Evolutionary conservation across 1,284 basidiomycete species (phyloP).

Genomic region (Trichosporon faecale): DNA sequence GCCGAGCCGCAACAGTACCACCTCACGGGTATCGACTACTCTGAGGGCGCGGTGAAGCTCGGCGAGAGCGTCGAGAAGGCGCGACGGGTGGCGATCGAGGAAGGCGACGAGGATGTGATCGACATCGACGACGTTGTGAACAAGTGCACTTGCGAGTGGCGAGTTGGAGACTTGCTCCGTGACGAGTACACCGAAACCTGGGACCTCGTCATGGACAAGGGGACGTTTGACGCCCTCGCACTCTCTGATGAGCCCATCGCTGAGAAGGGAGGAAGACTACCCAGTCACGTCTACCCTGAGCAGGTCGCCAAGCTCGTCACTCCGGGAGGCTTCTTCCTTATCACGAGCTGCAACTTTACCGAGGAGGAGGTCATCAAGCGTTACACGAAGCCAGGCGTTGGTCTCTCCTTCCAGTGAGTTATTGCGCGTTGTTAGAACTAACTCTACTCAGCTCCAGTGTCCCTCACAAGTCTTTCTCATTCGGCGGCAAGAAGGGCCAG

Average conservation of each 20-base stretch:
- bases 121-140: conserved; percentile 44
- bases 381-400: conserved; percentile 37
- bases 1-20: conserved; percentile 31
- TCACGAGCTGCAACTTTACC: conserved; percentile 54
- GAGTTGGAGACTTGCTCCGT: conserved; percentile 42
- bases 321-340: conserved; percentile 49
- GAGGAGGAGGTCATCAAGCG: conserved; percentile 50
- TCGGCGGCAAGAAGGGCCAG: conserved; percentile 49
- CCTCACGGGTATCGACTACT: conserved; percentile 52
- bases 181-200: conserved; percentile 43
- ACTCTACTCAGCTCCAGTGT: conserved; percentile 44
- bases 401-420: conserved; percentile 44
- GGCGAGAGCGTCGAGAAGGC: conserved; percentile 36
- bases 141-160: conserved; percentile 38
- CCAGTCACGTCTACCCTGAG: conserved; percentile 49
- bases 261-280: conserved; percentile 37
- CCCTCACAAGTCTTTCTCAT: conserved; percentile 49
- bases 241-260: conserved; percentile 39
- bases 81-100: conserved; percentile 28
- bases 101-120: conserved; percentile 26
- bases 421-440: background rate
- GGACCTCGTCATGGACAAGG: conserved; percentile 53
- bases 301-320: conserved; percentile 42
- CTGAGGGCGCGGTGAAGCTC: conserved; percentile 34
- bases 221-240: conserved; percentile 51